These are phyloP conservation scores for Schoenoplectus triqueter DNA, from an alignment of 202 grass and related monocot genomes.

Conservation along the genomic window DNA sequence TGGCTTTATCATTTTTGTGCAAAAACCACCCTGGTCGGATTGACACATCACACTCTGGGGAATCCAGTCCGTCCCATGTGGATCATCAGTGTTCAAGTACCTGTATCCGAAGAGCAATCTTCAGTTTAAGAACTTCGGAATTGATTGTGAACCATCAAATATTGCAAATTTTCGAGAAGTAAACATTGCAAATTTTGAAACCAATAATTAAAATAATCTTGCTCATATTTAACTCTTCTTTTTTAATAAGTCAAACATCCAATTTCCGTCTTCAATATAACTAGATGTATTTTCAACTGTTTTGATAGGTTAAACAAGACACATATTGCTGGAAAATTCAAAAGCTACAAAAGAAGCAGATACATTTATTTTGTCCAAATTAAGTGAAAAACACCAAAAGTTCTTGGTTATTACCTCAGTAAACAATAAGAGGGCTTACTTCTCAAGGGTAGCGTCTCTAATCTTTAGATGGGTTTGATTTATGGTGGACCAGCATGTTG, in stretches of 20 bases:
- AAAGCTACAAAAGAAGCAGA: too few relatives aligned
- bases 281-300: background rate
- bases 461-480: constrained; percentile 78
- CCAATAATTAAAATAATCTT: constrained; percentile 15
- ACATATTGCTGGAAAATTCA: background rate
- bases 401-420: background rate
- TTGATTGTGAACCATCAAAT: background rate
- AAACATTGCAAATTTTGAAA: background rate
- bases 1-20: constrained; percentile 90
- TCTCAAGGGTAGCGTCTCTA: constrained; percentile 61
- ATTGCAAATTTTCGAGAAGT: too few relatives aligned
- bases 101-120: constrained; percentile 37
- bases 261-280: background rate
- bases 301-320: background rate
- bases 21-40: constrained; percentile 94
- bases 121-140: background rate
- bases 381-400: background rate
- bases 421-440: constrained; percentile 36
- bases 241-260: background rate
- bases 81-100: constrained; percentile 79
- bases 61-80: constrained; percentile 77
- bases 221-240: background rate
- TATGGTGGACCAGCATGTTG: constrained; percentile 83
- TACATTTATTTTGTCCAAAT: background rate
- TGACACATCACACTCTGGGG: constrained; percentile 96